Base-by-base conservation (phyloP, 345 rosid species). In the Eucalyptus pauciflora region DNA sequence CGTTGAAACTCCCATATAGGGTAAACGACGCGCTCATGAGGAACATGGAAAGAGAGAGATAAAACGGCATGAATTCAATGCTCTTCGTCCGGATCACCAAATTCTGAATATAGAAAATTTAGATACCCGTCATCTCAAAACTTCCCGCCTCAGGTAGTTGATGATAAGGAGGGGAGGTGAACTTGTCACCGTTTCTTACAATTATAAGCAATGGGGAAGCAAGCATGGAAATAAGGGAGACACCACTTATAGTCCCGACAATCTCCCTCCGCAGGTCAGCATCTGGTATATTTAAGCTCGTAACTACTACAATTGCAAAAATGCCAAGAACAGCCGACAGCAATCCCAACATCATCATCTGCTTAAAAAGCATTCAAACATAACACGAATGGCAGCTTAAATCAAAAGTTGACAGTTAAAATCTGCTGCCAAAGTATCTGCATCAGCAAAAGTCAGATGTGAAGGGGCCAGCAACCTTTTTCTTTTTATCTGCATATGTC, bases 61-160 rank as follows among this genome's bases (percentile, higher is more conserved):
- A 95, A 91, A 97, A 96, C 50, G 99, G 99, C 99, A 97, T 97
- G 91, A 92, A 97, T 90, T 97, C 98, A 88, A 97, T 96, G 60
- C 99, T 96, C 93, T 90, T 94, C 49, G 97, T 96, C 88, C 86
- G 93, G 43, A 97, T 93, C 91, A 97, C 99, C 93, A 96, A 88
- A 92, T 94, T 96, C 99, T 97, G 93, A 54, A 91, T 76, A 76
- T 76, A 76, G 87, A 87, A 20, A 87, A 37, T 52, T 52, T 17
- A 91, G 67, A 89, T 18, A 46, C 24, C 13, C 46, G 69, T n/a
- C 88, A 60, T 58, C 71, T 69, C 12, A 85, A 20, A 16, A 86
- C 31, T n/a, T 71, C 46, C 79, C 45, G 41, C 33, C 22, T 87
- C 45, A 52, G 64, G 71, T 51, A 79, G 24, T 50, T 18, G 11